Evolutionary conservation across 2,329 filamentous ascomycete species (phyloP), one percentile per base, ranked within the genome.

Genomic region (Aspergillus udagawae): DNA sequence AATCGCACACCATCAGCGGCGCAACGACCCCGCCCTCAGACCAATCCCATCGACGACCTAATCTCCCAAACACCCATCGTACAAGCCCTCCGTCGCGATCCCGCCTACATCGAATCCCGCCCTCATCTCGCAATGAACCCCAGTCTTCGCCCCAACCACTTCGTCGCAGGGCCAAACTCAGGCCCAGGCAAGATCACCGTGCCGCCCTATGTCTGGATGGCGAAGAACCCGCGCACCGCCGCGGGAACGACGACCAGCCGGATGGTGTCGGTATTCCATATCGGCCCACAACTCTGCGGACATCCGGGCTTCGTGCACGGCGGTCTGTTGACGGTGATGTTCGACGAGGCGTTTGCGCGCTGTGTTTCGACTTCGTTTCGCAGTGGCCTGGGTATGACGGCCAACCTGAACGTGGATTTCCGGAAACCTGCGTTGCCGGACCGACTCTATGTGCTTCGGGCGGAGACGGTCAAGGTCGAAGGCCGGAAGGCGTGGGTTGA

Each of bases 71-170:
- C 92, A 75, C 87, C 90, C 0, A 72, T 95, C n/a, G 82, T 88
- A 2, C 73, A 80, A 29, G 78, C 82, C 54, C 80, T 97, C 49
- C 86, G 92, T 45, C 72, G 74, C 17, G 82, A 88, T 64, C 79
- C 84, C 0, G 80, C 82, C 35, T 88, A 87, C 73, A 82, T 78
- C 32, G 91, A 95, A 74, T 87, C 87, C 29, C 83, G 92, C 25
- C 92, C 92, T 3, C 91, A 96, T 70, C 80, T 96, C 70, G 91
- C 92, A 73, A 89, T 97, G 70, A 89, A 91, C 0, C 77, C 81
- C 5, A 73, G 81, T 1, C 83, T 90, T 70, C 83, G 88, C 27
- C 77, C 79, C 1, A 84, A 89, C 67, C 95, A 89, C 73, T 81
- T 97, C 56, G 96, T 92, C 0, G 91, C 83, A 25, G 90, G 90